Conservation (phyloP, 1,284 basidiomycete species). For the Meira nashicola region DNA sequence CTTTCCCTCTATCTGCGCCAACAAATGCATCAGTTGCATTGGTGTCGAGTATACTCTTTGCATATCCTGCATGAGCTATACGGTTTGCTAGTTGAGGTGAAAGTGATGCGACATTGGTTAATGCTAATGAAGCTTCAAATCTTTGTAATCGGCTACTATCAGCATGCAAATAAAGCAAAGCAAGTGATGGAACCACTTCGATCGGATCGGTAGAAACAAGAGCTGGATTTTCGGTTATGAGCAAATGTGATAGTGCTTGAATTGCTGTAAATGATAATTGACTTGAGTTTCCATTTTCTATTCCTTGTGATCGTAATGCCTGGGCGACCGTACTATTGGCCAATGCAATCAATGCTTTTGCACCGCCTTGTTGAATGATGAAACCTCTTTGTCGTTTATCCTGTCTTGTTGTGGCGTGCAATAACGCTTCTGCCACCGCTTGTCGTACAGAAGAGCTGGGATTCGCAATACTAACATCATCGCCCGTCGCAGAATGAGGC, state of each 20-base stretch:
- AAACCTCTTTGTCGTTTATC: conserved; percentile 70
- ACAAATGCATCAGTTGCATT: conserved; percentile 57
- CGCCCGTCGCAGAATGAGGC: conserved; percentile 10
- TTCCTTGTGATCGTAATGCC: not conserved
- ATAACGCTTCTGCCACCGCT: conserved; percentile 5
- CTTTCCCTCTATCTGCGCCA: not conserved
- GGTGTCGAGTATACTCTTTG: not conserved
- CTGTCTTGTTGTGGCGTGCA: conserved; percentile 49
- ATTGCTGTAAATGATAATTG: conserved; percentile 60
- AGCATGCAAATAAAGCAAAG: conserved; percentile 23
- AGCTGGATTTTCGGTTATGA: conserved; percentile 82
- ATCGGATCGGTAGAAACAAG: conserved; percentile 68
- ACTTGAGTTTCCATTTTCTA: not conserved
- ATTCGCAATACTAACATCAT: not conserved
- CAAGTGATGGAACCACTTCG: conserved; percentile 21
- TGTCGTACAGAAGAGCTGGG: conserved; percentile 1
- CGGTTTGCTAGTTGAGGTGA: not conserved
- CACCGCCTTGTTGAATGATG: conserved; percentile 77
- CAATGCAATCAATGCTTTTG: conserved; percentile 63
- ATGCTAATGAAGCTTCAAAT: conserved; percentile 89
- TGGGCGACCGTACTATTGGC: not conserved
- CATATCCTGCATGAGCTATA: not conserved
- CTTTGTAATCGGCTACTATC: conserved; percentile 69
- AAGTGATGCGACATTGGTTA: conserved; percentile 84
- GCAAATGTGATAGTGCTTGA: conserved; percentile 85